These are phyloP conservation scores for Fusarium circinatum DNA, from an alignment of 2,329 filamentous ascomycete genomes.

Conservation along the genomic window DNA sequence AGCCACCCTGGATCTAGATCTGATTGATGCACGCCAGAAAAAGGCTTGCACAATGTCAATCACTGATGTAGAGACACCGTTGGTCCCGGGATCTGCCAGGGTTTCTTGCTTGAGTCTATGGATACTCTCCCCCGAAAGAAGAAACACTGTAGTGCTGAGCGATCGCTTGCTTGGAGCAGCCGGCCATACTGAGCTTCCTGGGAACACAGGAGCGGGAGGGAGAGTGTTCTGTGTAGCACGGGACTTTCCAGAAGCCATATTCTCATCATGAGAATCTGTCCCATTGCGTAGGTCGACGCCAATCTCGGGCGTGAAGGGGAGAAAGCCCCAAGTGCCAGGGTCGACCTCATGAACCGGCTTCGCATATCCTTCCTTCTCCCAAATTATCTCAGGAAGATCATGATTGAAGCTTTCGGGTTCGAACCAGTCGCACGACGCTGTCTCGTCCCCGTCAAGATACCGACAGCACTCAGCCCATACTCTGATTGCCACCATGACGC, in stretches of 20 bases:
- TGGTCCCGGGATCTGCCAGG: background rate
- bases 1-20: constrained; percentile 3
- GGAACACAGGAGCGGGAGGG: background rate
- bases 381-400: background rate
- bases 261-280: background rate
- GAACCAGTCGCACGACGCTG: constrained; percentile 4
- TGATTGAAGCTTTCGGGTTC: constrained; percentile 2
- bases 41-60: constrained; percentile 7
- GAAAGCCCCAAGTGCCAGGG: background rate
- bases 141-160: background rate
- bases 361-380: background rate
- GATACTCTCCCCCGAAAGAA: constrained; percentile 3
- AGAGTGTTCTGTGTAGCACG: background rate
- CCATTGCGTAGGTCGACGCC: background rate
- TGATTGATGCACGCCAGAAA: constrained; percentile 8
- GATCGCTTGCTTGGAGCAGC: background rate
- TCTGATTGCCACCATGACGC: background rate
- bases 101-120: constrained; percentile 7
- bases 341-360: background rate
- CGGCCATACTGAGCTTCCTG: background rate
- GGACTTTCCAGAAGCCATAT: background rate
- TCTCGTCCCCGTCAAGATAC: background rate
- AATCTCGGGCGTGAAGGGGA: background rate
- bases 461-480: constrained; percentile 12
- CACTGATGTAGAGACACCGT: background rate